phyloP scores from a whole-genome alignment of 2,329 filamentous ascomycete species.

The Xylaria sp. region DNA sequence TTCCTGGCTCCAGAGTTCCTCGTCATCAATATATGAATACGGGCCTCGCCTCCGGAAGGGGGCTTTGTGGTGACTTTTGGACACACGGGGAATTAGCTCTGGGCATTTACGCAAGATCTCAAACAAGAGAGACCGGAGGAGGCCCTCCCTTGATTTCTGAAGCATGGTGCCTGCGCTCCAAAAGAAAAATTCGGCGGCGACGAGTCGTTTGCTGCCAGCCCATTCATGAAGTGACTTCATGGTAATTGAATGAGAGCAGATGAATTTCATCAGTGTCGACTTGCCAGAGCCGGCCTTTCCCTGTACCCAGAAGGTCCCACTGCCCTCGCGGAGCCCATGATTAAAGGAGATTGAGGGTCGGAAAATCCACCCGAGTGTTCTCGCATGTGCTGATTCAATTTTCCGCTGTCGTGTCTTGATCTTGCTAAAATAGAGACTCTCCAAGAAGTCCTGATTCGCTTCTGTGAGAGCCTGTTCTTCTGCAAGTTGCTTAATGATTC shows the following conservation, averaged over 20 bases:
- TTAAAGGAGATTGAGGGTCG: neutral
- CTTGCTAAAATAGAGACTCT: slow-evolving; percentile 22
- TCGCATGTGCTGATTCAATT: slow-evolving; percentile 17
- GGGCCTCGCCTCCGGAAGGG: neutral
- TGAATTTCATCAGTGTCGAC: slow-evolving; percentile 43
- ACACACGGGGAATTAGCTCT: slow-evolving; percentile 11
- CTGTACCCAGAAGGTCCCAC: slow-evolving; percentile 19
- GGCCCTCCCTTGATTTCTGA: slow-evolving; percentile 21
- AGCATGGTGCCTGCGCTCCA: slow-evolving; percentile 17
- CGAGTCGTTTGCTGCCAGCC: slow-evolving; percentile 13
- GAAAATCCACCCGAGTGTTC: slow-evolving; percentile 21
- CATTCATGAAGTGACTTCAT: neutral
- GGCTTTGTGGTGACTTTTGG: slow-evolving; percentile 4
- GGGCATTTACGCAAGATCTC: slow-evolving; percentile 20
- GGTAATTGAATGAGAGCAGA: slow-evolving; percentile 2
- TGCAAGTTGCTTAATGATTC: slow-evolving; percentile 9
- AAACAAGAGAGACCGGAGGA: slow-evolving; percentile 17
- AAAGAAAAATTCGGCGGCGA: slow-evolving; percentile 12
- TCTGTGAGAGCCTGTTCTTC: slow-evolving; percentile 15
- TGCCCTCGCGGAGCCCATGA: slow-evolving; percentile 14
- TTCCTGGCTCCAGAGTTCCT: slow-evolving; percentile 20
- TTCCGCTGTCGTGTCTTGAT: slow-evolving; percentile 13
- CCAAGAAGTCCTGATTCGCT: slow-evolving; percentile 11
- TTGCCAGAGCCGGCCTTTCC: slow-evolving; percentile 23
- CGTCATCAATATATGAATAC: slow-evolving; percentile 1